Conservation (phyloP, 2,329 filamentous ascomycete species). For the Aspergillus glaucus region DNA sequence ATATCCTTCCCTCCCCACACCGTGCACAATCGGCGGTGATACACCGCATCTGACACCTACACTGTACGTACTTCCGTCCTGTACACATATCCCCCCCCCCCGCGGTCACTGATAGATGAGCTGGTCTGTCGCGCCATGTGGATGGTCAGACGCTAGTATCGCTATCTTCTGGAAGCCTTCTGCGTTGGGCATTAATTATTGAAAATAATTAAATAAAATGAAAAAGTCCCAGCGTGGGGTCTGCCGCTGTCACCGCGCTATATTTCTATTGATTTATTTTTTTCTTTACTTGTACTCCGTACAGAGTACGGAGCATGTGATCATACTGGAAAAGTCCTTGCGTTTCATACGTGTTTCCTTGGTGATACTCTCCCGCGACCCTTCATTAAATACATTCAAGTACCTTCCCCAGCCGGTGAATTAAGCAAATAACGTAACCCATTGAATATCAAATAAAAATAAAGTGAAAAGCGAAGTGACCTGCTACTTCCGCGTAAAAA, state of each 20-base stretch:
- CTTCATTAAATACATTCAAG: neutral
- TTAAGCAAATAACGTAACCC: no score
- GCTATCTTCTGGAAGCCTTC: no score
- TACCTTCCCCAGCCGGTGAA: neutral
- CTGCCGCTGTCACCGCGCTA: neutral
- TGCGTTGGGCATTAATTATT: no score
- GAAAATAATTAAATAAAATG: neutral
- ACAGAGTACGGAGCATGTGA: neutral
- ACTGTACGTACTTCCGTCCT: no score
- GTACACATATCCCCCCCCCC: no score
- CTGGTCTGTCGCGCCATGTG: no score
- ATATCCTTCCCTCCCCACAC: neutral
- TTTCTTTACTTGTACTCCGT: neutral
- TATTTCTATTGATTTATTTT: neutral
- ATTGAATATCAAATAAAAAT: neutral
- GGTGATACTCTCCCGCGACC: neutral
- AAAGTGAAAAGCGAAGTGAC: neutral
- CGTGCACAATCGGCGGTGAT: slow-evolving; percentile 1
- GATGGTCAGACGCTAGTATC: no score
- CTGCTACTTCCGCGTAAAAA: neutral
- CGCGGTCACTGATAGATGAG: no score
- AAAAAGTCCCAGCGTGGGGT: neutral
- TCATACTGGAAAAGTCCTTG: neutral
- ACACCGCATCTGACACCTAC: neutral
- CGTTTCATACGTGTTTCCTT: neutral